Evolutionary conservation across 352 stramenopile genomes (phyloP).

Genomic region (Phytopythium vexans): DNA sequence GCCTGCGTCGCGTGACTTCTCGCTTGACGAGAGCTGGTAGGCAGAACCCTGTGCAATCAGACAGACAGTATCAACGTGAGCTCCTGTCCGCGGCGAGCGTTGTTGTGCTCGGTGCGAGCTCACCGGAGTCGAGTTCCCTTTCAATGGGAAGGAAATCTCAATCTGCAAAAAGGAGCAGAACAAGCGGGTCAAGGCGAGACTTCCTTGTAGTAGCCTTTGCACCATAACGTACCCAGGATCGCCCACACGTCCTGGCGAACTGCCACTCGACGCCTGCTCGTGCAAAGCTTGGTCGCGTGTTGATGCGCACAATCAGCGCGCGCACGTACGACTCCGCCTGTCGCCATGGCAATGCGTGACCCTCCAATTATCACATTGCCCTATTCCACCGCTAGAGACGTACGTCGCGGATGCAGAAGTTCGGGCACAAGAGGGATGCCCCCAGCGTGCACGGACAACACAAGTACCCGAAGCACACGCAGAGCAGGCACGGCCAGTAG

Average conservation of each 20-base stretch:
- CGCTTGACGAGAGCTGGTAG: slow-evolving; percentile 4
- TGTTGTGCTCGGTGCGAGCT: background rate
- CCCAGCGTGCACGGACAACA: slow-evolving; percentile 68
- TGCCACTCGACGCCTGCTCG: slow-evolving; percentile 57
- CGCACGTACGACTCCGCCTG: slow-evolving; percentile 72
- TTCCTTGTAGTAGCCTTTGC: background rate
- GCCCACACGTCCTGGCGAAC: slow-evolving; percentile 48
- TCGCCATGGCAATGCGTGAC: slow-evolving; percentile 1
- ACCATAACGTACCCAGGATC: slow-evolving; percentile 40
- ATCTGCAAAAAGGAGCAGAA: slow-evolving; percentile 21
- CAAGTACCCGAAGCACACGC: slow-evolving; percentile 61
- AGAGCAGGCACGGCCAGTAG: slow-evolving; percentile 80
- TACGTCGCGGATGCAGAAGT: slow-evolving; percentile 76
- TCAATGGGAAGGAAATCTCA: slow-evolving; percentile 58
- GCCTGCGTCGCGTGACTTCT: background rate
- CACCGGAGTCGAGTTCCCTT: background rate
- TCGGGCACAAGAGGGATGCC: slow-evolving; percentile 60
- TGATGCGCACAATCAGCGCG: slow-evolving; percentile 55
- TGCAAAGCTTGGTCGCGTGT: slow-evolving; percentile 56
- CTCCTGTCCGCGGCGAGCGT: background rate
- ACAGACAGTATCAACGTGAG: background rate
- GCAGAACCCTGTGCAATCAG: background rate
- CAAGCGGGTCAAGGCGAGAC: background rate
- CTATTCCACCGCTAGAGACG: slow-evolving; percentile 9
- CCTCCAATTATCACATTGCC: background rate